Base-by-base conservation (phyloP, 208 protist genomes). In the Lotmaria passim region DNA sequence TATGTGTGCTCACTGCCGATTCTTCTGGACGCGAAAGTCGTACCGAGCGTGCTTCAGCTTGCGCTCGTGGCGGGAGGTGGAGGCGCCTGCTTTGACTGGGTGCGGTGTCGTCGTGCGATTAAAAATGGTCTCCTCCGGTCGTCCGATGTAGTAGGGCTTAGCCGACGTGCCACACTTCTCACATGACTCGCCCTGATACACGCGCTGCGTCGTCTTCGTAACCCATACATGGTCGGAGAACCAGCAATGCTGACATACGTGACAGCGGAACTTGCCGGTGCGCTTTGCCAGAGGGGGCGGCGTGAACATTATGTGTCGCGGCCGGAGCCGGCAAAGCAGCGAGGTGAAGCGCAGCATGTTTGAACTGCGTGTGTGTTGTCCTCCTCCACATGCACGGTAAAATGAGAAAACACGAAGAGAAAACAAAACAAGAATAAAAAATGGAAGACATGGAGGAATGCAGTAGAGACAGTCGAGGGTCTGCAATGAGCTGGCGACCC, bases 161-260 rank as follows among this genome's bases (percentile, higher is more conserved):
- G 74, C 82, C 3, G 85, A 93, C 11, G 88, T 90, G 12, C 92
- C 92, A 50, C 92, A 96, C 24, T 78, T 36, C 28, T 91, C 86
- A 62, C 92, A 96, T 14, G 85, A 89, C 75, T 96, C 87, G 7
- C 92, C 92, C 44, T 96, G 92, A 69, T 96, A 96, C n/a, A 90
- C 86, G 1, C 82, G 75, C 74, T 96, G 89, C 17, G 92, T 96
- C 19, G 88, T 93, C 61, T 90, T 89, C 8, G 92, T 96, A 24
- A 96, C 89, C 92, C 92, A 96, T 31, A 96, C 86, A 58, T 83
- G 74, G 28, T 86, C 69, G 10, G 89, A 95, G 21, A 73, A 69
- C 90, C 92, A 96, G 6, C n/a, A 38, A 65, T 79, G 47, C 11
- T 81, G 46, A 69, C 92, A 96, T 24, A 75, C 52, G 5, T 79